A percentile compares a stretch with the other conserved stretches of the same genome.
Evolutionary conservation across 148 eudicot genomes (phyloP).

Genomic region (Heliamphora exappendiculata): DNA sequence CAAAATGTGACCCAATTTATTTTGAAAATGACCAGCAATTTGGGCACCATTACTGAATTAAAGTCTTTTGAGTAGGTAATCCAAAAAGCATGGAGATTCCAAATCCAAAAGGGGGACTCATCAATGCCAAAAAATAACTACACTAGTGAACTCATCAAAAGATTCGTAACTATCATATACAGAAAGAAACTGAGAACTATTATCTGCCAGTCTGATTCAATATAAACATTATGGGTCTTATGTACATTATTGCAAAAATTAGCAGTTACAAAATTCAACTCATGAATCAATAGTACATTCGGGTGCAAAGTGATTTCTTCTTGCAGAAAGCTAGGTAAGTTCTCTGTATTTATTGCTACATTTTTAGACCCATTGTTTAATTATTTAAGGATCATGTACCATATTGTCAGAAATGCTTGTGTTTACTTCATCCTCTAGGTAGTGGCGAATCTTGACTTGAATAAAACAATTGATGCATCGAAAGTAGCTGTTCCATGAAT

Average conservation of each 20-base stretch:
- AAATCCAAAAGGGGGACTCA: background rate
- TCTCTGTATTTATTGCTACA: background rate
- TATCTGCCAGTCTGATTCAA: background rate
- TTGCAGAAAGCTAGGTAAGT: background rate
- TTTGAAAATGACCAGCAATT: background rate
- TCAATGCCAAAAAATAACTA: background rate
- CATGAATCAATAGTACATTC: background rate
- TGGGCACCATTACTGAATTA: background rate
- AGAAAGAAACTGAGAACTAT: background rate
- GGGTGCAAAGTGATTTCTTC: background rate
- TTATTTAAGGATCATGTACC: slow-evolving; percentile 1
- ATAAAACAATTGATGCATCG: background rate
- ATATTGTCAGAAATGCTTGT: background rate
- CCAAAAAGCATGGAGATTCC: background rate
- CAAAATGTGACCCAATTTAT: too few relatives aligned
- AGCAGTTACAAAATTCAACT: background rate
- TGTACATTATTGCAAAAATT: background rate
- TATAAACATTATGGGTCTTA: background rate
- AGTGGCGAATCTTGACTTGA: background rate
- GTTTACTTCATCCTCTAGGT: background rate
- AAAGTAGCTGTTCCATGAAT: slow-evolving; percentile 1
- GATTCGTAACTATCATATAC: background rate
- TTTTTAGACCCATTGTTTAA: background rate
- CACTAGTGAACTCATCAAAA: background rate
- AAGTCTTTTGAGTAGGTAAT: background rate